Conservation (phyloP, 2,329 filamentous ascomycete genomes). For the Talaromyces sp. region DNA sequence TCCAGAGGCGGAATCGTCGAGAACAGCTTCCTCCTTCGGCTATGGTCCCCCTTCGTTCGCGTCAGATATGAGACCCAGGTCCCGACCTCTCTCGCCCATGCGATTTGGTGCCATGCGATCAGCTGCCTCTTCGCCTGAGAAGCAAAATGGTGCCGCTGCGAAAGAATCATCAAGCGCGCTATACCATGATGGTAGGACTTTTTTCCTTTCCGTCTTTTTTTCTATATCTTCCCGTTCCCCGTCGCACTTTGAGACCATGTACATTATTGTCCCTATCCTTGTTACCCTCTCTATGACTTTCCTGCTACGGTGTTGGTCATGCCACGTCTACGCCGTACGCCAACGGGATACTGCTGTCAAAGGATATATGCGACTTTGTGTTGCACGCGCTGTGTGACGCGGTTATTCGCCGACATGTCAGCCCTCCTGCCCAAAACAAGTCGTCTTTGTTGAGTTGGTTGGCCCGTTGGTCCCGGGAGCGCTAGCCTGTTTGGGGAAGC, state of each 20-base stretch:
- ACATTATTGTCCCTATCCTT: neutral
- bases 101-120: slow-evolving; percentile 20
- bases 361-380: neutral
- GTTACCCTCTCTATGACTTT: neutral
- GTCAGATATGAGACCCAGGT: slow-evolving; percentile 9
- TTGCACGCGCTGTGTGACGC: neutral
- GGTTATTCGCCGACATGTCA: neutral
- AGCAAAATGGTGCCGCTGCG: slow-evolving; percentile 16
- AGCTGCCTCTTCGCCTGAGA: slow-evolving; percentile 18
- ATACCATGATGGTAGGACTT: slow-evolving; percentile 26
- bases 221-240: neutral
- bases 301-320: neutral
- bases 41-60: slow-evolving; percentile 8
- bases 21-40: slow-evolving; percentile 4
- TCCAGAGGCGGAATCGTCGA: slow-evolving; percentile 13
- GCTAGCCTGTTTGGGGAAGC: slow-evolving; percentile 26
- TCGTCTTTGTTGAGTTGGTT: neutral
- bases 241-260: neutral
- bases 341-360: neutral
- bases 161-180: slow-evolving; percentile 16
- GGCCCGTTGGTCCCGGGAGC: slow-evolving; percentile 17
- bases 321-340: neutral
- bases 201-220: slow-evolving; percentile 4
- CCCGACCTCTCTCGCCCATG: slow-evolving; percentile 13
- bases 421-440: neutral